These are phyloP conservation scores for Echria macrotheca DNA, from an alignment of 495 filamentous ascomycete species.

Conservation along the genomic window DNA sequence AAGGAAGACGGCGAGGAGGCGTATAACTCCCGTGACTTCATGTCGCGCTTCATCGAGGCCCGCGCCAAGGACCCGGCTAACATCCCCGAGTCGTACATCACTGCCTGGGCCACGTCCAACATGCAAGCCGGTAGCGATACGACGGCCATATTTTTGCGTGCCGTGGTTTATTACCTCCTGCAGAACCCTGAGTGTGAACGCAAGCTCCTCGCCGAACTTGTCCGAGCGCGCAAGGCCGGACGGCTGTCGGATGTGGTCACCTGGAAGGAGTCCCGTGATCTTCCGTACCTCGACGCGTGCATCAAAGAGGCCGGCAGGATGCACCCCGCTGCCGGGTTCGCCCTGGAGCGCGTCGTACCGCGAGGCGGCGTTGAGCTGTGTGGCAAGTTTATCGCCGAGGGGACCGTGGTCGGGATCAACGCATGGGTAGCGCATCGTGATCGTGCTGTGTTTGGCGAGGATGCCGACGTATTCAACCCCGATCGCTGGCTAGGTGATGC, in stretches of 20 bases:
- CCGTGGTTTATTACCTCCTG: constrained; percentile 50
- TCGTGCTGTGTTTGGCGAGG: constrained; percentile 29
- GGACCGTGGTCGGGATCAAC: constrained; percentile 43
- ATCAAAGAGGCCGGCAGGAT: constrained; percentile 50
- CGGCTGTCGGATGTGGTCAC: constrained; percentile 28
- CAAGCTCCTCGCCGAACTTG: constrained; percentile 52
- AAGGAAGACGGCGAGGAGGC: background rate
- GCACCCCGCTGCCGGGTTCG: constrained; percentile 28
- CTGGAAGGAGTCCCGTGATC: constrained; percentile 31
- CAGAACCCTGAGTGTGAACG: constrained; percentile 39
- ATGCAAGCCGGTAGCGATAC: constrained; percentile 59
- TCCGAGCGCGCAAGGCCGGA: constrained; percentile 25
- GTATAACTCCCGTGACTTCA: constrained; percentile 13
- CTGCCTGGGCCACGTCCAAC: constrained; percentile 34
- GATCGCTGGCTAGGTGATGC: constrained; percentile 46
- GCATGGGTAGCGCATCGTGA: constrained; percentile 34
- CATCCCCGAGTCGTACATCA: constrained; percentile 27
- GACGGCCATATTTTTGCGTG: constrained; percentile 53
- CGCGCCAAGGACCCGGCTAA: background rate
- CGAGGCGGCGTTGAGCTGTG: constrained; percentile 43
- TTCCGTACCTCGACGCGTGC: constrained; percentile 45
- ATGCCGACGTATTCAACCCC: constrained; percentile 42
- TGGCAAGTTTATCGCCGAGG: constrained; percentile 42
- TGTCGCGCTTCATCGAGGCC: constrained; percentile 12
- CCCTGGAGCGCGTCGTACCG: constrained; percentile 34